A percentile compares a stretch with the other conserved stretches of the same genome.
These are phyloP conservation scores for Pythium vanterpoolii DNA, from an alignment of 352 stramenopile species.

Conservation along the genomic window DNA sequence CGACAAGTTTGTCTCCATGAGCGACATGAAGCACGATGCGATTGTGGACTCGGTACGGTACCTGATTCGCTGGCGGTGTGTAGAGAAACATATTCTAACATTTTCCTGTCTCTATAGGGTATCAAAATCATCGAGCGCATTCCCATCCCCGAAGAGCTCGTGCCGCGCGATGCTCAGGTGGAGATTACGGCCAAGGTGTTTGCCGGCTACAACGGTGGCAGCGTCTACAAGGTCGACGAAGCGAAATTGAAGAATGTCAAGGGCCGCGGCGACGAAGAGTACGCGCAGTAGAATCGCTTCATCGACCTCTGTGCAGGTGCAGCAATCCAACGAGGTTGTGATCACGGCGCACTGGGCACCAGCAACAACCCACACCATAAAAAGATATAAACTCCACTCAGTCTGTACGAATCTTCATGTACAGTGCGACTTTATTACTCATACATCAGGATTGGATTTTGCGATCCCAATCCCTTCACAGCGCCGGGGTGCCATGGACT, in stretches of 20 bases:
- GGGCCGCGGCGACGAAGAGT: conserved; percentile 79
- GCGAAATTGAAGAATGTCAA: conserved; percentile 92
- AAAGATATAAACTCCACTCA: not conserved
- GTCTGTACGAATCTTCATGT: not conserved
- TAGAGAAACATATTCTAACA: not conserved
- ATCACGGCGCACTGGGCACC: not conserved
- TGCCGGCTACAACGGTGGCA: conserved; percentile 83
- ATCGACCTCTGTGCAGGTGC: not conserved
- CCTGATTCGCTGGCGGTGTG: not conserved
- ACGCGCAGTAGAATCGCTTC: conserved; percentile 22
- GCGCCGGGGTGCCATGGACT: conserved; percentile 51
- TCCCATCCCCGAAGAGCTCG: conserved; percentile 97
- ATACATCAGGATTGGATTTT: conserved; percentile 5
- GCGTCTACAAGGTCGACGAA: conserved; percentile 92
- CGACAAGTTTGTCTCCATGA: conserved; percentile 97
- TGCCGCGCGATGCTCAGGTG: conserved; percentile 97
- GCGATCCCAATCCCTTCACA: not conserved
- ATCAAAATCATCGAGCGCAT: conserved; percentile 99
- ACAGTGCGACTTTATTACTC: conserved; percentile 7
- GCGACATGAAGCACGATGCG: conserved; percentile 99
- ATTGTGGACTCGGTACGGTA: conserved; percentile 92
- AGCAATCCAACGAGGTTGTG: not conserved
- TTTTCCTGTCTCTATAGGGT: conserved; percentile 39
- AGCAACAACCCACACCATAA: not conserved
- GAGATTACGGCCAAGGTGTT: conserved; percentile 99